A percentile compares a stretch with the other conserved stretches of the same genome.
Conservation (phyloP, 441 rosid genomes). For the Croton setiger region DNA sequence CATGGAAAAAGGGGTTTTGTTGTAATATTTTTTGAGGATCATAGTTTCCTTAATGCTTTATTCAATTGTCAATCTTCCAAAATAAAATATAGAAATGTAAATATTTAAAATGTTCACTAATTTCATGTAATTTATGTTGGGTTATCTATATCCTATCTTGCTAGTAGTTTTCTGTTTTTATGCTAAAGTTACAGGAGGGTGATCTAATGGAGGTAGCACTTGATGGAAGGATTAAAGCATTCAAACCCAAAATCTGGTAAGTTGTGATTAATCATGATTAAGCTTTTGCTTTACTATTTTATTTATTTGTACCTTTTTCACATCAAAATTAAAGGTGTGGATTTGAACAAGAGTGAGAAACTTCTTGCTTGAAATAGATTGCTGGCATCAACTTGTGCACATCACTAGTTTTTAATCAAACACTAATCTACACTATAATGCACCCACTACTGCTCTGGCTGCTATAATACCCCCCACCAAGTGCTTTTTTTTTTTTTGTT, state of each 20-base stretch:
- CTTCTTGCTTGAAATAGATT: background rate
- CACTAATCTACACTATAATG: background rate
- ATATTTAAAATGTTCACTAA: background rate
- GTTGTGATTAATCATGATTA: no score
- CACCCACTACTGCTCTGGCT: background rate
- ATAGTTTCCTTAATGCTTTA: background rate
- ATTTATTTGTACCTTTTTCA: no score
- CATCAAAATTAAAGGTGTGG: background rate
- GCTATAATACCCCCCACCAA: background rate
- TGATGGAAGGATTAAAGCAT: no score
- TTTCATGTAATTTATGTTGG: background rate
- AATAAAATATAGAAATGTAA: conserved; percentile 9
- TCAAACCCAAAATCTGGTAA: no score
- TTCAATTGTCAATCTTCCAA: conserved; percentile 6
- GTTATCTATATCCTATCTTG: no score
- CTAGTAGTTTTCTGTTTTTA: no score
- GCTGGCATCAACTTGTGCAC: background rate
- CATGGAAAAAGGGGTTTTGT: conserved; percentile 1
- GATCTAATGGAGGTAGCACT: no score
- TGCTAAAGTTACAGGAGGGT: no score
- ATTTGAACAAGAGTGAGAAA: background rate
- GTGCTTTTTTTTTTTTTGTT: background rate
- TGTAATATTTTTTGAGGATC: conserved; percentile 21
- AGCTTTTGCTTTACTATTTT: no score
- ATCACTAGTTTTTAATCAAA: background rate